A percentile compares a stretch with the other conserved stretches of the same genome.
Conservation (phyloP, 2,329 filamentous ascomycete species). For the Aspergillus sp. region DNA sequence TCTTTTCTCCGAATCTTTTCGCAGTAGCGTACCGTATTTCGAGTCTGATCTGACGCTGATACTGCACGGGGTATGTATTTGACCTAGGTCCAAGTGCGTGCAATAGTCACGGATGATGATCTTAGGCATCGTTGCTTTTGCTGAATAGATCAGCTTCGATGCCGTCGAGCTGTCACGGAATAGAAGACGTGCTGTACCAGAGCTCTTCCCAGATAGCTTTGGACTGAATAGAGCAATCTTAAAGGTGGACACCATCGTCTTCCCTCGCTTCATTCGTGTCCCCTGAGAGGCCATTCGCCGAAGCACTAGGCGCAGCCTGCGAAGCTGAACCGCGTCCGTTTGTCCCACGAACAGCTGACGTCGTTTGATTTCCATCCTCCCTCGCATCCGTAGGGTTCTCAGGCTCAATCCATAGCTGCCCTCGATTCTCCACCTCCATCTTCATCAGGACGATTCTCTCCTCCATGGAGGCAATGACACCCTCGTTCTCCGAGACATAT, state of each 20-base stretch:
- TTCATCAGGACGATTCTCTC: slow-evolving; percentile 46
- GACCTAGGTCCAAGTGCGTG: too few species aligned
- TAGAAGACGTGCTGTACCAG: too few species aligned
- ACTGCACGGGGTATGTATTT: too few species aligned
- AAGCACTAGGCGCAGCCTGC: not conserved
- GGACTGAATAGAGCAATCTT: slow-evolving; percentile 8
- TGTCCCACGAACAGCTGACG: slow-evolving; percentile 8
- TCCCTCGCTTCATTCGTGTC: slow-evolving; percentile 4
- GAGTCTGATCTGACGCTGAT: too few species aligned
- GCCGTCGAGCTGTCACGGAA: too few species aligned
- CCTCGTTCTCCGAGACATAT: slow-evolving; percentile 48
- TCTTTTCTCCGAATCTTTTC: too few species aligned
- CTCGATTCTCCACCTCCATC: slow-evolving; percentile 44
- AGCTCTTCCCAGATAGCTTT: too few species aligned
- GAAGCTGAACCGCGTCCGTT: not conserved
- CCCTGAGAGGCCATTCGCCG: not conserved
- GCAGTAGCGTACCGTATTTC: too few species aligned
- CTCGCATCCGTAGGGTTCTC: slow-evolving; percentile 13
- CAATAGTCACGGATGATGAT: too few species aligned
- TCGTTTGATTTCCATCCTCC: slow-evolving; percentile 1
- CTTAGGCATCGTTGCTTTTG: too few species aligned
- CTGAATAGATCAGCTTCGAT: too few species aligned
- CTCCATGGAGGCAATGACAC: slow-evolving; percentile 47
- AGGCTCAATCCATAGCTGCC: slow-evolving; percentile 42
- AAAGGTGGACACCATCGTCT: slow-evolving; percentile 25